Evolutionary conservation across 2,329 filamentous ascomycete species (phyloP).

Genomic region (Fusarium musae): DNA sequence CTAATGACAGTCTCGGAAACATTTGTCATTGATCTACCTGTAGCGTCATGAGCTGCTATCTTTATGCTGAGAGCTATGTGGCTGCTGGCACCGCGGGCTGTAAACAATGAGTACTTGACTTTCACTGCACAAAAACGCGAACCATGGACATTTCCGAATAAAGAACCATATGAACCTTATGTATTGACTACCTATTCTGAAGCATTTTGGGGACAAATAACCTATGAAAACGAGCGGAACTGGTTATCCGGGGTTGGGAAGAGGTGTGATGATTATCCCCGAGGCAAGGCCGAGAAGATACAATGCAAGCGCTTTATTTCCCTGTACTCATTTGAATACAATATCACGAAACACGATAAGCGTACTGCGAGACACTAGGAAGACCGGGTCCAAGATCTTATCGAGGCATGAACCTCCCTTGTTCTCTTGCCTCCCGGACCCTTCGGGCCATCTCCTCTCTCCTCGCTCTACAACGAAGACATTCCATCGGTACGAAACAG

Average conservation of each 20-base stretch:
- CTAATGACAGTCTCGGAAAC: too few species aligned
- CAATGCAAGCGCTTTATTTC: too few species aligned
- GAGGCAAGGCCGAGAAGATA: too few species aligned
- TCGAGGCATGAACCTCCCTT: background rate
- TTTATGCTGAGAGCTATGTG: too few species aligned
- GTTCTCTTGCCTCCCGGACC: background rate
- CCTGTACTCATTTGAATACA: too few species aligned
- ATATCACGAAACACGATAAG: accelerated
- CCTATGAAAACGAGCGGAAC: too few species aligned
- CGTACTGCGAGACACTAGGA: accelerated
- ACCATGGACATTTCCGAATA: accelerated
- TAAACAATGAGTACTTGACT: accelerated
- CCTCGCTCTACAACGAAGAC: background rate
- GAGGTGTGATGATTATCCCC: too few species aligned
- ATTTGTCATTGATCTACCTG: background rate
- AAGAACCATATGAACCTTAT: too few species aligned
- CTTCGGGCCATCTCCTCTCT: background rate
- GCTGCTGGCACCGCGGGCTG: accelerated
- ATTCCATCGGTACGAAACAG: background rate
- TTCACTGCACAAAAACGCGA: accelerated
- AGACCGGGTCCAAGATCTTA: accelerated
- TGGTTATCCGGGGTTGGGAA: background rate
- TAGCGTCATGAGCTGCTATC: accelerated
- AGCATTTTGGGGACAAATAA: background rate
- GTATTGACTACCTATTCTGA: too few species aligned